Percentiles rank a stretch among this genome's conserved stretches.
Evolutionary conservation across 805 yeast genomes (phyloP).

Genomic region (Metschnikowia shivogae): DNA sequence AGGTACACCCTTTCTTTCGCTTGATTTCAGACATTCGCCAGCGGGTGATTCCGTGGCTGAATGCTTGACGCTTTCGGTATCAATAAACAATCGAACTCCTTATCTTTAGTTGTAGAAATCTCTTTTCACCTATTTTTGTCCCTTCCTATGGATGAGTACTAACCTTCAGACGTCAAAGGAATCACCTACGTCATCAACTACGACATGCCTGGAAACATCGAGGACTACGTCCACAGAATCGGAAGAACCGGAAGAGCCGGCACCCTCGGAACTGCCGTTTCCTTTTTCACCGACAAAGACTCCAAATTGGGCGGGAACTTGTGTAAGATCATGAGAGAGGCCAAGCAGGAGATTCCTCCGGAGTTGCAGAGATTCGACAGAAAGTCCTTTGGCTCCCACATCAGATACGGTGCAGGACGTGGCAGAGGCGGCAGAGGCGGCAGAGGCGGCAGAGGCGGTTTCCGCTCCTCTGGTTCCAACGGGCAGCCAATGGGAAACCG

Average conservation of each 20-base stretch:
- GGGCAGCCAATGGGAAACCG: constrained; percentile 47
- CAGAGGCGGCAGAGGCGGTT: constrained; percentile 46
- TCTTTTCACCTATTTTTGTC: constrained; percentile 8
- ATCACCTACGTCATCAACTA: constrained; percentile 88
- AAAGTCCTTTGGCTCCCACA: constrained; percentile 62
- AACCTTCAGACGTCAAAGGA: constrained; percentile 88
- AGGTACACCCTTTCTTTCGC: constrained; percentile 4
- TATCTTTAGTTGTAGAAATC: constrained; percentile 13
- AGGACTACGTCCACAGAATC: constrained; percentile 97
- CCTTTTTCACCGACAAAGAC: constrained; percentile 87
- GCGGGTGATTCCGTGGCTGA: constrained; percentile 7
- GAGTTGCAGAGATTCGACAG: constrained; percentile 65
- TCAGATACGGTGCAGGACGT: constrained; percentile 40
- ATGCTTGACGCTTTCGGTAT: constrained; percentile 16
- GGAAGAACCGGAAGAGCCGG: constrained; percentile 99
- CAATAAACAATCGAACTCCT: constrained; percentile 22
- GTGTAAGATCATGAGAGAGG: constrained; percentile 88
- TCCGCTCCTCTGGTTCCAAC: constrained; percentile 48
- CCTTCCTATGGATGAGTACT: constrained; percentile 20
- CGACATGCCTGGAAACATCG: constrained; percentile 97
- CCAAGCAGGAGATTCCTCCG: constrained; percentile 85
- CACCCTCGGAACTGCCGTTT: constrained; percentile 89
- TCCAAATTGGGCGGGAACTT: constrained; percentile 86
- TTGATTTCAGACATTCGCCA: neutral
- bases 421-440: constrained; percentile 25